Evolutionary conservation across 768 basidiomycete genomes (phyloP).

Genomic region (Collybia sordida): DNA sequence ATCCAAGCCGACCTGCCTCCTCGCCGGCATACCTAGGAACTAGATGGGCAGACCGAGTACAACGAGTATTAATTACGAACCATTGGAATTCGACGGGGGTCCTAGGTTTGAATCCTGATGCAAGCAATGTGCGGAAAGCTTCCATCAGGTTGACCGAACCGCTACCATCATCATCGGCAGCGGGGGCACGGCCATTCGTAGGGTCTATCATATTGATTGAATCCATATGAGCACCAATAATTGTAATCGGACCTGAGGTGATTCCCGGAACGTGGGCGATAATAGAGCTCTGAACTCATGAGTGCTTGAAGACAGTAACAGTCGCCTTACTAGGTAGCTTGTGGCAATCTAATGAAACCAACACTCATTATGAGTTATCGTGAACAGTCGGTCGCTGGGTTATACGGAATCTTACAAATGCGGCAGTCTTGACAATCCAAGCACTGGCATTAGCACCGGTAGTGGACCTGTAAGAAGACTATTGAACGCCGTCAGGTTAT

Average conservation of each 20-base stretch:
- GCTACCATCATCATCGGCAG: slow-evolving; percentile 28
- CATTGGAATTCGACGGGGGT: slow-evolving; percentile 49
- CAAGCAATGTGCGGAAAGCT: slow-evolving; percentile 38
- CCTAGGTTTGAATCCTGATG: slow-evolving; percentile 36
- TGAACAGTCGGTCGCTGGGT: neutral
- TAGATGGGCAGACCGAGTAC: no score
- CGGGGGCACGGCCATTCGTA: slow-evolving; percentile 11
- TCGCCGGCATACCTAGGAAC: slow-evolving; percentile 30
- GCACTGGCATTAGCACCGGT: slow-evolving; percentile 37
- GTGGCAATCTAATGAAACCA: no score
- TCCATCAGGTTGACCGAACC: slow-evolving; percentile 50
- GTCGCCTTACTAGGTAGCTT: slow-evolving; percentile 6
- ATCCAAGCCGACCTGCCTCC: slow-evolving; percentile 50
- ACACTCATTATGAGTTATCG: no score
- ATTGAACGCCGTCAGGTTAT: slow-evolving; percentile 36
- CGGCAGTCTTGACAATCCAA: slow-evolving; percentile 34
- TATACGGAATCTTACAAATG: slow-evolving; percentile 19
- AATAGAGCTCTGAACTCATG: slow-evolving; percentile 12
- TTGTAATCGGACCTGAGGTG: slow-evolving; percentile 9
- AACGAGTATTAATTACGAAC: slow-evolving; percentile 20
- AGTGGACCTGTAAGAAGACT: slow-evolving; percentile 40
- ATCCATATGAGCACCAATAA: slow-evolving; percentile 18
- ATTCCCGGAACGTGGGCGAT: slow-evolving; percentile 13
- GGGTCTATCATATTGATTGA: slow-evolving; percentile 17
- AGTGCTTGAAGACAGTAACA: slow-evolving; percentile 8